Evolutionary conservation across 148 eudicot species (phyloP).

Genomic region (Gaultheria prostrata): DNA sequence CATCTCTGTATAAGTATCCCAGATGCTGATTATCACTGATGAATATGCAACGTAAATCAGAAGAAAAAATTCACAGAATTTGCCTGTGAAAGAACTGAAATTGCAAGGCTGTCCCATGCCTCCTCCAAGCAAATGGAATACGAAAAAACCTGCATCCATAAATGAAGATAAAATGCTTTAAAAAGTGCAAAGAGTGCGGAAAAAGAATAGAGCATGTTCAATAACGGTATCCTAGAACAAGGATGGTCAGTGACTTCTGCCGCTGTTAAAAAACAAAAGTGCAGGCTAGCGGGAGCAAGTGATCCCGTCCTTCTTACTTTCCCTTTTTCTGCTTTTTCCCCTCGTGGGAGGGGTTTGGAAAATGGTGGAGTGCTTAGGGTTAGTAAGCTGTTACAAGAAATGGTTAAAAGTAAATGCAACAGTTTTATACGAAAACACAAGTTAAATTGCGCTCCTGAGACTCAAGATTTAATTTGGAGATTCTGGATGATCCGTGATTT

Average conservation of each 20-base stretch:
- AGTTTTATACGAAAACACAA: no score
- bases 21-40: not conserved
- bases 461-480: not conserved
- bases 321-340: not conserved
- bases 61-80: constrained; percentile 11
- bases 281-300: not conserved
- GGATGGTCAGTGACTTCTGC: not conserved
- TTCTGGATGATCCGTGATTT: not conserved
- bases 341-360: not conserved
- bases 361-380: not conserved
- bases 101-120: constrained; percentile 73
- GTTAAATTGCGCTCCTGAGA: not conserved
- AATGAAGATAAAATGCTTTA: not conserved
- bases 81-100: constrained; percentile 79
- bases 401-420: not conserved
- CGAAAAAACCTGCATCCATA: constrained; percentile 66
- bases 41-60: not conserved
- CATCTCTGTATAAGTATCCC: not conserved
- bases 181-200: not conserved
- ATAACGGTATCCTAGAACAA: not conserved
- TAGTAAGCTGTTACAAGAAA: not conserved
- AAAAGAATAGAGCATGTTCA: not conserved
- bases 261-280: not conserved
- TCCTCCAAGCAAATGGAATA: constrained; percentile 61
- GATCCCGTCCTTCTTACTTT: not conserved